These are phyloP conservation scores for Gastrodia elata DNA, from an alignment of 106 monocot species.

Conservation along the genomic window DNA sequence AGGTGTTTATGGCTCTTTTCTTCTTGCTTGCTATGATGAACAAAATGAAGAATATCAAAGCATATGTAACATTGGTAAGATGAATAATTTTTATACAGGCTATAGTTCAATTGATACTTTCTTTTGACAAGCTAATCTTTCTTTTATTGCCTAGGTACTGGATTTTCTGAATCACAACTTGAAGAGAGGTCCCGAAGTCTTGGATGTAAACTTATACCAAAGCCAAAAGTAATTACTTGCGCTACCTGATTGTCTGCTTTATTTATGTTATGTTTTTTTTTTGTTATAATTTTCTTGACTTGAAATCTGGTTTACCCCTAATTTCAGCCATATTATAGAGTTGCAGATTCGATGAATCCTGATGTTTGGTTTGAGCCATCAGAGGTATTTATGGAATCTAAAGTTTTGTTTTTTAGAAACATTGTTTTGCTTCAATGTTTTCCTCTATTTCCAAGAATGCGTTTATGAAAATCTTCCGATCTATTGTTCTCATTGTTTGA, in stretches of 20 bases:
- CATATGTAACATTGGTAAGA: conserved; percentile 88
- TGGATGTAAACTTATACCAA: conserved; percentile 61
- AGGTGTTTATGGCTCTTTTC: conserved; percentile 97
- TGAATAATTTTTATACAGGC: background rate
- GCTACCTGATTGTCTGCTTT: background rate
- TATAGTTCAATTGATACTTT: background rate
- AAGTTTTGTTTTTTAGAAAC: background rate
- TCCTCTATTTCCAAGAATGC: background rate
- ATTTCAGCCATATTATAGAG: conserved; percentile 86
- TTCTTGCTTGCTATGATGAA: conserved; percentile 98
- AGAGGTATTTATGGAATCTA: conserved; percentile 43
- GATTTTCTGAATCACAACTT: conserved; percentile 83
- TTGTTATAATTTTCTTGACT: background rate
- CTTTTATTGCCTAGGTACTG: conserved; percentile 54
- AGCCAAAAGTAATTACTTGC: conserved; percentile 55
- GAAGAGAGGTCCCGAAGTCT: conserved; percentile 83
- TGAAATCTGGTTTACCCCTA: background rate
- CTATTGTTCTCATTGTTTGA: too few species aligned
- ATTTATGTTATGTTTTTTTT: background rate
- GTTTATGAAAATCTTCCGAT: too few species aligned
- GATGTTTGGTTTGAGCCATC: conserved; percentile 99
- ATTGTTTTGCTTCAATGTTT: background rate
- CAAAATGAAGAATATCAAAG: conserved; percentile 94
- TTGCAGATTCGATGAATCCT: conserved; percentile 74
- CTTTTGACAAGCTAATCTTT: background rate